A percentile compares a stretch with the other conserved stretches of the same genome.
Conservation (phyloP, 805 yeast genomes). For the Teunomyces aglyptinius region DNA sequence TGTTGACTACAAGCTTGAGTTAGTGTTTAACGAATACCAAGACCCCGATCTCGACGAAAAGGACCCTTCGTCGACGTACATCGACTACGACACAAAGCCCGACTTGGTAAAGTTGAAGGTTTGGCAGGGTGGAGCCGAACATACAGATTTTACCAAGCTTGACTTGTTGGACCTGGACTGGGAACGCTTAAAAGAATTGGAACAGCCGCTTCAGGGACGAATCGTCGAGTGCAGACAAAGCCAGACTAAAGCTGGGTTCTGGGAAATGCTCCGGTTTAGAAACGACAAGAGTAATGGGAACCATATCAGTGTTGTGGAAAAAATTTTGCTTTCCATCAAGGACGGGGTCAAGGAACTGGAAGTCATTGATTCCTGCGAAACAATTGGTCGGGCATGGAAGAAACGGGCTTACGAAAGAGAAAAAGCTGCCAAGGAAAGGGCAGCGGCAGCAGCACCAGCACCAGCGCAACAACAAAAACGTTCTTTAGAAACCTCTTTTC, state of each 20-base stretch:
- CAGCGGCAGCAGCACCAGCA: not conserved
- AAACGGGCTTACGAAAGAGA: constrained; percentile 47
- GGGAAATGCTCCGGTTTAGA: constrained; percentile 87
- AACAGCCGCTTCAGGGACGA: constrained; percentile 85
- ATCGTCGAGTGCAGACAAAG: constrained; percentile 82
- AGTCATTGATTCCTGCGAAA: constrained; percentile 53
- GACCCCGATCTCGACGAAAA: constrained; percentile 66
- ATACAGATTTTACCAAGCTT: constrained; percentile 67
- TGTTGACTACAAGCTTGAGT: constrained; percentile 74
- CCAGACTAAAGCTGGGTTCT: constrained; percentile 52
- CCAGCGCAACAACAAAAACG: not conserved
- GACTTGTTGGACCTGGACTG: constrained; percentile 70
- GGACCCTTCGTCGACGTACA: constrained; percentile 68
- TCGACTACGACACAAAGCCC: constrained; percentile 82
- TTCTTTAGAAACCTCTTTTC: constrained; percentile 3
- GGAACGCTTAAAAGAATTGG: constrained; percentile 64
- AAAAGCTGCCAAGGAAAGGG: constrained; percentile 12
- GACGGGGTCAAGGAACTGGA: constrained; percentile 86
- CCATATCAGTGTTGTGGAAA: constrained; percentile 75
- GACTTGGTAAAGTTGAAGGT: constrained; percentile 55
- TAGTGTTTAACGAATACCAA: constrained; percentile 56
- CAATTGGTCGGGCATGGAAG: constrained; percentile 62
- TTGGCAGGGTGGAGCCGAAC: constrained; percentile 70
- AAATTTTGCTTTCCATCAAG: constrained; percentile 77
- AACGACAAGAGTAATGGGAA: constrained; percentile 92